Conservation (phyloP, 73 alveolate species). For the Effrenium voratum region DNA sequence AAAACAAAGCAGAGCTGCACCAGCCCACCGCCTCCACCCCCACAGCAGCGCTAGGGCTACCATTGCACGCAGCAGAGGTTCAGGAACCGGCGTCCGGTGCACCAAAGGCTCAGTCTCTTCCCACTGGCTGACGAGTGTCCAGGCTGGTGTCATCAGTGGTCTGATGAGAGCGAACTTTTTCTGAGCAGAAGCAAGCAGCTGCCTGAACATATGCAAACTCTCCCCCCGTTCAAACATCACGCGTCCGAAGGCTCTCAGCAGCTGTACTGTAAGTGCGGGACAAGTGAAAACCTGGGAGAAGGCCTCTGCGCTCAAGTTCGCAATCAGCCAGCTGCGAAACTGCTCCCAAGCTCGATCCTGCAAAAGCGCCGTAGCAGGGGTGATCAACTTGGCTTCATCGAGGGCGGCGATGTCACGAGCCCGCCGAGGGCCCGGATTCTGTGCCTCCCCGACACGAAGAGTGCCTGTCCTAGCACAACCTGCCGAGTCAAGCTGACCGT, state of each 20-base stretch:
- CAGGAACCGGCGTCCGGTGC: constrained; percentile 12
- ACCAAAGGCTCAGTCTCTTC: not conserved
- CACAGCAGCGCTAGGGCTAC: not conserved
- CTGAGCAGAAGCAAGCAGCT: not conserved
- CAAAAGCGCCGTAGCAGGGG: not conserved
- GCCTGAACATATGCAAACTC: not conserved
- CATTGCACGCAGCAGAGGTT: not conserved
- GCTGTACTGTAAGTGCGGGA: not conserved
- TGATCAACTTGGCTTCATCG: not conserved
- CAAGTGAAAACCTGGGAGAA: not conserved
- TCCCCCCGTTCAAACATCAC: not conserved
- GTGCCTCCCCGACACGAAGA: not conserved
- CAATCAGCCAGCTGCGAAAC: not conserved
- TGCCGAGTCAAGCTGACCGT: not conserved
- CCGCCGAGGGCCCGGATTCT: not conserved
- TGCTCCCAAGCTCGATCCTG: not conserved
- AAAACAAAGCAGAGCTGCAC: not conserved
- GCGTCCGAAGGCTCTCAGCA: not conserved
- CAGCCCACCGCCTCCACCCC: constrained; percentile 16
- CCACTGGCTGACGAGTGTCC: not conserved
- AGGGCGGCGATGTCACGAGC: not conserved
- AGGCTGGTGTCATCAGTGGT: not conserved
- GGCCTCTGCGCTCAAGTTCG: not conserved
- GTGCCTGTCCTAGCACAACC: not conserved
- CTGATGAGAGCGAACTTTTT: not conserved